Evolutionary conservation across 2,329 filamentous ascomycete genomes (phyloP).

Genomic region (Beauveria varroae): DNA sequence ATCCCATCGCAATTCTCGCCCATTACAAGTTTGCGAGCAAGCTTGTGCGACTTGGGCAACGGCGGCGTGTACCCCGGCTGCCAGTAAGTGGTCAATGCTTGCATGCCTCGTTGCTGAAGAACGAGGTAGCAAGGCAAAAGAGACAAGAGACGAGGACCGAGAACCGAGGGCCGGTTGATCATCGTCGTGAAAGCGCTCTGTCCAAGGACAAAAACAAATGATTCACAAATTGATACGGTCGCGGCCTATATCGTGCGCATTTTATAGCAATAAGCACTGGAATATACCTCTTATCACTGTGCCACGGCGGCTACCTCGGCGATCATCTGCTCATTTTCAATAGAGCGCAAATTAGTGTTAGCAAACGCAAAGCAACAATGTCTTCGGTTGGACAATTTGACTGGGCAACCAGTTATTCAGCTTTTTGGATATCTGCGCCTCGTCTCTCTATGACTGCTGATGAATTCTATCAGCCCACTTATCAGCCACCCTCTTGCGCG

Average conservation of each 20-base stretch:
- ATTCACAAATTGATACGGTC: neutral
- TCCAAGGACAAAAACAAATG: neutral
- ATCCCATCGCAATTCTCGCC: no score
- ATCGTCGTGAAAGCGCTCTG: neutral
- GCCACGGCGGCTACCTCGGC: no score
- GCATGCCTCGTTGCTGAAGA: no score
- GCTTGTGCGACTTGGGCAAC: no score
- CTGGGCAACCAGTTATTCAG: neutral
- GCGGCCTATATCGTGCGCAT: neutral
- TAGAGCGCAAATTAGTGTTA: neutral
- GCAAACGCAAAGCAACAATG: neutral
- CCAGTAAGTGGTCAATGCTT: no score
- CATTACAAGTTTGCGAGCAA: no score
- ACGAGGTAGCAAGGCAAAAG: no score
- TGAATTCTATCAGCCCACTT: neutral
- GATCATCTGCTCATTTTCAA: no score
- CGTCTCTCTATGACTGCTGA: neutral
- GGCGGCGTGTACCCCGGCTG: no score
- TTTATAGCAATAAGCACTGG: neutral
- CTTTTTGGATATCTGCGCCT: neutral
- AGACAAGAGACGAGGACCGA: no score
- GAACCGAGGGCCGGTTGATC: neutral
- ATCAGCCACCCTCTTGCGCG: conserved; percentile 6
- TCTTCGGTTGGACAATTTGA: neutral
- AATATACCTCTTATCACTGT: no score